Conservation (phyloP, 2,329 filamentous ascomycete species). For the Neopestalotiopsis rosae region DNA sequence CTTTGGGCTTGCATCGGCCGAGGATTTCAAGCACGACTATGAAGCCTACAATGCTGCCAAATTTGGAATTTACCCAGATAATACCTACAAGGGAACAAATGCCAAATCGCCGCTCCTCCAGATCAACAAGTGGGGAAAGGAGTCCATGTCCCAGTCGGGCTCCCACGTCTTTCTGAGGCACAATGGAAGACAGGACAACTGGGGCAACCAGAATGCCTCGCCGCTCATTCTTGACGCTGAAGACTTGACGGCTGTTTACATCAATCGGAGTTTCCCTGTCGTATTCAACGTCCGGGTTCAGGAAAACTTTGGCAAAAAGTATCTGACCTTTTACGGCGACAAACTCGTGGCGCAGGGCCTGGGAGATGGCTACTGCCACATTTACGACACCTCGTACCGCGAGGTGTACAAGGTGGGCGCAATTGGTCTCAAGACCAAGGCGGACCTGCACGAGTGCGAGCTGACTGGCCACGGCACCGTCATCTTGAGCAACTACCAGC, state of each 20-base stretch:
- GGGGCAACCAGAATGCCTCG: constrained; percentile 20
- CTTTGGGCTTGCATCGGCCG: constrained; percentile 2
- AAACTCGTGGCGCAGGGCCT: constrained; percentile 22
- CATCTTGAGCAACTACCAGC: constrained; percentile 21
- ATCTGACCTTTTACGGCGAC: constrained; percentile 30
- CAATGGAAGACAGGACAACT: constrained; percentile 21
- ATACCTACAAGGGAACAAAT: constrained; percentile 24
- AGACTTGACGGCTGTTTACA: constrained; percentile 27
- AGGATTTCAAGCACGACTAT: constrained; percentile 25
- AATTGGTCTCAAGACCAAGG: constrained; percentile 21
- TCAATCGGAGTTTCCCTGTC: constrained; percentile 26
- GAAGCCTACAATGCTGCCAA: constrained; percentile 24
- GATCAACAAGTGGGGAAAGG: constrained; percentile 25
- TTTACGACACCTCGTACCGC: constrained; percentile 25
- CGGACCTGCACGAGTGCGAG: constrained; percentile 23
- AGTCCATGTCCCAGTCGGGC: constrained; percentile 22
- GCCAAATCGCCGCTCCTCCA: constrained; percentile 24
- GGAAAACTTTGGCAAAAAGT: constrained; percentile 24
- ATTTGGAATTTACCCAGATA: constrained; percentile 24
- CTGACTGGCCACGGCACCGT: constrained; percentile 22
- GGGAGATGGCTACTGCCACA: constrained; percentile 26
- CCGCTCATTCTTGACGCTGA: constrained; percentile 25
- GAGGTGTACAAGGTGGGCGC: constrained; percentile 24
- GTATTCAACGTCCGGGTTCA: constrained; percentile 28
- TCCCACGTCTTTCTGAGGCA: constrained; percentile 30